Evolutionary conservation across 139 green algal genomes (phyloP).

Genomic region (Chlorella sp.): DNA sequence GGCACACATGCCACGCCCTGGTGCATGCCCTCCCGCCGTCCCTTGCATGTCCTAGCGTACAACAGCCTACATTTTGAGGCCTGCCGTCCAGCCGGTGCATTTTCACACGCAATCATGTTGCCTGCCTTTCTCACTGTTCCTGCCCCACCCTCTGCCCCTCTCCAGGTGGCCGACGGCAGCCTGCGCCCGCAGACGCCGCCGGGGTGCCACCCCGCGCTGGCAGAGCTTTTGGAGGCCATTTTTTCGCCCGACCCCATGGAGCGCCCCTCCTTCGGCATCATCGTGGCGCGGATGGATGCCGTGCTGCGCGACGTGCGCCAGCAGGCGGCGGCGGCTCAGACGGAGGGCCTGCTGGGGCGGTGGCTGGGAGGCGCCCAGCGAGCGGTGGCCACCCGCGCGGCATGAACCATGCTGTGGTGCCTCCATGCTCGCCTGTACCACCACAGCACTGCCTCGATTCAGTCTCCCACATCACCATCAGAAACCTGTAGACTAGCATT

Average conservation of each 20-base stretch:
- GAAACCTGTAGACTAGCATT: no score
- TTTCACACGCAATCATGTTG: background rate
- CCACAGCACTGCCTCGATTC: no score
- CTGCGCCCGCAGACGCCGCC: conserved; percentile 62
- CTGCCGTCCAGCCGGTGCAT: background rate
- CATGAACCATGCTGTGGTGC: no score
- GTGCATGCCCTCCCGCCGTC: no score
- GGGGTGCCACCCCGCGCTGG: conserved; percentile 45
- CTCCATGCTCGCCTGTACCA: no score
- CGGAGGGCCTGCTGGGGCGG: conserved; percentile 10
- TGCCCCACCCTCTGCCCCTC: background rate
- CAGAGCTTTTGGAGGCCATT: conserved; percentile 46
- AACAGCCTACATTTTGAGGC: background rate
- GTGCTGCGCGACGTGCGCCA: conserved; percentile 29
- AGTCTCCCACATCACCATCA: no score
- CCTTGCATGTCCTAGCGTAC: background rate
- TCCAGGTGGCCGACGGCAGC: conserved; percentile 60
- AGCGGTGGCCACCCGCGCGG: no score
- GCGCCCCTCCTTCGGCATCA: conserved; percentile 64
- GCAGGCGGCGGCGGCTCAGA: conserved; percentile 5
- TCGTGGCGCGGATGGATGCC: conserved; percentile 50
- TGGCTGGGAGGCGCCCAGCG: background rate
- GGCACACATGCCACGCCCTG: no score
- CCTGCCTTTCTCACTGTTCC: background rate
- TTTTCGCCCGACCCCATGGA: conserved; percentile 70